Percentiles rank a stretch among this genome's conserved stretches.
Conservation (phyloP, 345 rosid species). For the Populus deltoides region DNA sequence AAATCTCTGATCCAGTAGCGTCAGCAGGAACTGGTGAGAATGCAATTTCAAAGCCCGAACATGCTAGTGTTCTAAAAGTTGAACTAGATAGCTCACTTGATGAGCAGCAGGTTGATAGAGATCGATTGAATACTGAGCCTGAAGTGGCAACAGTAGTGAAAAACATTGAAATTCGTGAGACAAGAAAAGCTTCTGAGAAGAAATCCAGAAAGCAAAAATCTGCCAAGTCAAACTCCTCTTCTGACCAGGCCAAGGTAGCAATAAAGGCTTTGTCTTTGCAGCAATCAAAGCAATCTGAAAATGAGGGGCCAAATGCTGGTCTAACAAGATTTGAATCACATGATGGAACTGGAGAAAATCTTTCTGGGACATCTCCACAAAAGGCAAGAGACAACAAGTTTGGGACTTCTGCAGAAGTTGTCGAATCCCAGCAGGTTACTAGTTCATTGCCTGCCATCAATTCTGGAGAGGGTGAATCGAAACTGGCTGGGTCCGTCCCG, state of each 20-base stretch:
- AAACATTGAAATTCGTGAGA: constrained; percentile 52
- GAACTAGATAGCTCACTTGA: constrained; percentile 21
- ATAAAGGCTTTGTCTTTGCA: constrained; percentile 37
- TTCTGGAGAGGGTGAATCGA: constrained; percentile 36
- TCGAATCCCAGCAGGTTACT: constrained; percentile 35
- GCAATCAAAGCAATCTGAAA: constrained; percentile 47
- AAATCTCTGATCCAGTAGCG: constrained; percentile 19
- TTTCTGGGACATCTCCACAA: constrained; percentile 21
- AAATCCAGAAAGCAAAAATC: constrained; percentile 79
- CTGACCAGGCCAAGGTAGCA: constrained; percentile 55
- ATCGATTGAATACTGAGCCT: constrained; percentile 30
- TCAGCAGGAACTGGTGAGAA: constrained; percentile 28
- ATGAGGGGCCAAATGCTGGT: constrained; percentile 34
- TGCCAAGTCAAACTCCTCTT: constrained; percentile 41
- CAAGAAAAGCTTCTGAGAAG: constrained; percentile 68
- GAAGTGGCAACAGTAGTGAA: constrained; percentile 37
- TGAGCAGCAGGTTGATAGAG: constrained; percentile 38
- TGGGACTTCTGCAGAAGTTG: constrained; percentile 25
- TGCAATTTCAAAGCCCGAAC: constrained; percentile 25
- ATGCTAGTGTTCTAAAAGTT: constrained; percentile 23
- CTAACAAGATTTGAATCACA: constrained; percentile 27
- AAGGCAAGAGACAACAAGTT: constrained; percentile 30
- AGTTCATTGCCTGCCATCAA: constrained; percentile 24
- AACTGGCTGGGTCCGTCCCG: constrained; percentile 19
- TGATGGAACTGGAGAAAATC: constrained; percentile 18